Evolutionary conservation across 441 rosid genomes (phyloP).

Genomic region (Metrosideros polymorpha): DNA sequence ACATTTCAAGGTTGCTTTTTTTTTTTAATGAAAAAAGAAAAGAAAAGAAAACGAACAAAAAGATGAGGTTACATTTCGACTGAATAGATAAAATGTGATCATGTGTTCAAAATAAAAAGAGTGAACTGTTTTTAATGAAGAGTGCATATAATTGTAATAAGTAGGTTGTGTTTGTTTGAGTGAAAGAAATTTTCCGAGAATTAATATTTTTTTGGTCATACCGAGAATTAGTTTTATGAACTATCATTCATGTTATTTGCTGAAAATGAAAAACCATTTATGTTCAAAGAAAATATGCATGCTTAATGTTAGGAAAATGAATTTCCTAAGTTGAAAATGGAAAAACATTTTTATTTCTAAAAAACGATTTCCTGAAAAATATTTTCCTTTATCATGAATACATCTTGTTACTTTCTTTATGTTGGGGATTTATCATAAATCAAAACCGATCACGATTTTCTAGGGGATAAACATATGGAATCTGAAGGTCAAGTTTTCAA

Average conservation of each 20-base stretch:
- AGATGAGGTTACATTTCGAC: not conserved
- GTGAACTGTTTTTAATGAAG: not conserved
- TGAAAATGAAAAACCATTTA: too few relatives aligned
- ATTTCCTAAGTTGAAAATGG: not conserved
- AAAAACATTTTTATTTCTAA: too few relatives aligned
- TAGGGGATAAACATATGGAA: not conserved
- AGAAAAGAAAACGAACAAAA: not conserved
- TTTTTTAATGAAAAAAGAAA: not conserved
- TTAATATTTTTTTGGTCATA: too few relatives aligned
- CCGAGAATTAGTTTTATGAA: too few relatives aligned
- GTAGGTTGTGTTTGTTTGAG: not conserved
- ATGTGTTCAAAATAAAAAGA: not conserved
- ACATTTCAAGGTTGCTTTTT: not conserved
- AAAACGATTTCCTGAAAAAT: too few relatives aligned
- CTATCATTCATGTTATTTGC: fast-evolving
- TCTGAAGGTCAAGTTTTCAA: not conserved
- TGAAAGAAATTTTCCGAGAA: too few relatives aligned
- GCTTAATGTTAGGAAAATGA: not conserved
- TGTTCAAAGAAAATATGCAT: not conserved
- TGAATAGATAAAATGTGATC: not conserved
- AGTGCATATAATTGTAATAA: not conserved
- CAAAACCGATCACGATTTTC: not conserved
- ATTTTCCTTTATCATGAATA: not conserved
- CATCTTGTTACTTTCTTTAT: not conserved
- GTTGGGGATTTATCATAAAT: not conserved